Conservation (phyloP, 2,329 filamentous ascomycete genomes). For the Drechslerella coelobrocha region DNA sequence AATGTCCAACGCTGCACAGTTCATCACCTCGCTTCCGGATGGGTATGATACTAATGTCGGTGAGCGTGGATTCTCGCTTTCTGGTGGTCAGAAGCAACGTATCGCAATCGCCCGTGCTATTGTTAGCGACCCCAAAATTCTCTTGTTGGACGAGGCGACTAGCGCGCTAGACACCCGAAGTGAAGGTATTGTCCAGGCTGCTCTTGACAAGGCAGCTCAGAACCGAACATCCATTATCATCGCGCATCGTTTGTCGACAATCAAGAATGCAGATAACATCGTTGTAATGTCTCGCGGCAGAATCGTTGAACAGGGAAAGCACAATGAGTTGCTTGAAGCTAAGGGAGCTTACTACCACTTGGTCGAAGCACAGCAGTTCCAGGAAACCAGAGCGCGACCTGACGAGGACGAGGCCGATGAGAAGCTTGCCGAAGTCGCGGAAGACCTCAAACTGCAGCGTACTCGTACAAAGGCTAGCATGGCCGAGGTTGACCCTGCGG, state of each 20-base stretch:
- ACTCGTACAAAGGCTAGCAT: slow-evolving; percentile 55
- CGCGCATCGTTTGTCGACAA: slow-evolving; percentile 92
- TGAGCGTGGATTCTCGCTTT: slow-evolving; percentile 88
- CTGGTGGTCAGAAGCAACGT: slow-evolving; percentile 94
- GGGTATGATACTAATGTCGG: slow-evolving; percentile 95
- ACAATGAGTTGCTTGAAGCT: slow-evolving; percentile 75
- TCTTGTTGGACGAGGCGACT: slow-evolving; percentile 93
- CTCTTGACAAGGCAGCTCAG: slow-evolving; percentile 81
- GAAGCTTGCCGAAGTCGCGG: slow-evolving; percentile 60
- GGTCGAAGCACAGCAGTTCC: slow-evolving; percentile 86
- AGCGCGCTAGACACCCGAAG: slow-evolving; percentile 92
- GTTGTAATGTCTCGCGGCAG: slow-evolving; percentile 84
- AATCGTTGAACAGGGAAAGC: slow-evolving; percentile 92
- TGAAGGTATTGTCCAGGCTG: slow-evolving; percentile 91
- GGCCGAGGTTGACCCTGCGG: slow-evolving; percentile 66
- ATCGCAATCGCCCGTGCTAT: slow-evolving; percentile 64
- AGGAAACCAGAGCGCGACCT: slow-evolving; percentile 65
- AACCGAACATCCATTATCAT: slow-evolving; percentile 95
- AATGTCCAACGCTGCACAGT: slow-evolving; percentile 94
- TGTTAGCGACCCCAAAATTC: slow-evolving; percentile 64
- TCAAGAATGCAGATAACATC: slow-evolving; percentile 93
- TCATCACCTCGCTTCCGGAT: slow-evolving; percentile 80
- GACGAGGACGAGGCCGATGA: slow-evolving; percentile 65
- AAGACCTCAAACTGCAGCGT: slow-evolving; percentile 58
- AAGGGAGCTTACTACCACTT: slow-evolving; percentile 80